Base-by-base conservation (phyloP, 2,329 filamentous ascomycete genomes). In the Colletotrichum musae region DNA sequence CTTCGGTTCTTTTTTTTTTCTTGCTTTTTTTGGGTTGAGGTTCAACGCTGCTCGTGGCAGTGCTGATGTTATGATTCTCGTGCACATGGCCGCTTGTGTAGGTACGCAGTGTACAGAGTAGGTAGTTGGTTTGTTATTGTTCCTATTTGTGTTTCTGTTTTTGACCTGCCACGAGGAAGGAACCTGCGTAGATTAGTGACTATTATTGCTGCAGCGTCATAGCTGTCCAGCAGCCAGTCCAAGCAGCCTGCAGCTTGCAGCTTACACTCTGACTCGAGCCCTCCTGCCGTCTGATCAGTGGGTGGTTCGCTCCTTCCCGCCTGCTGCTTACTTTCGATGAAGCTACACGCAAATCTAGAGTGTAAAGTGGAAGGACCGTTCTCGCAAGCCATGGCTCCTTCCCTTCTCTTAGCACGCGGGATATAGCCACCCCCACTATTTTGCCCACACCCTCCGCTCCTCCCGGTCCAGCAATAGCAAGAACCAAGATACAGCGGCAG, bases 101-200 rank as follows among this genome's bases (percentile, higher is more conserved):
- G n/a, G n/a, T n/a, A 24, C 21, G 21, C 21, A 24, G 21, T 24
- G 21, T n/a, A n/a, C n/a, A n/a, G n/a, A n/a, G n/a, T 21, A 21
- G 21, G 21, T 10, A 10, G 32, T 36, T 36, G 32, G 32, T 36
- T 36, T 36, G 32, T 36, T 36, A 36, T 36, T 36, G 10, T 36
- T 36, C 32, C 3, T 10, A 36, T 21, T 21, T 4, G 10, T 50
- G 47, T 50, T 21, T 18, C 50, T 53, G 50, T 58, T 58, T 48
- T 58, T 58, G 41, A 58, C n/a, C 32, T 58, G 26, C 43, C 57
- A 59, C 45, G 57, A 59, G 28, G 57, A 21, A 47, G 18, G 56
- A 18, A 59, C 45, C n/a, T 21, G 7, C 32, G 32, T 36, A 36
- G 32, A 10, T 12, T 12, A 9, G 32, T 36, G 32, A 36, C 32